A percentile compares a stretch with the other conserved stretches of the same genome.
Evolutionary conservation across 2,329 filamentous ascomycete genomes (phyloP).

Genomic region (Penicillium glabrum): DNA sequence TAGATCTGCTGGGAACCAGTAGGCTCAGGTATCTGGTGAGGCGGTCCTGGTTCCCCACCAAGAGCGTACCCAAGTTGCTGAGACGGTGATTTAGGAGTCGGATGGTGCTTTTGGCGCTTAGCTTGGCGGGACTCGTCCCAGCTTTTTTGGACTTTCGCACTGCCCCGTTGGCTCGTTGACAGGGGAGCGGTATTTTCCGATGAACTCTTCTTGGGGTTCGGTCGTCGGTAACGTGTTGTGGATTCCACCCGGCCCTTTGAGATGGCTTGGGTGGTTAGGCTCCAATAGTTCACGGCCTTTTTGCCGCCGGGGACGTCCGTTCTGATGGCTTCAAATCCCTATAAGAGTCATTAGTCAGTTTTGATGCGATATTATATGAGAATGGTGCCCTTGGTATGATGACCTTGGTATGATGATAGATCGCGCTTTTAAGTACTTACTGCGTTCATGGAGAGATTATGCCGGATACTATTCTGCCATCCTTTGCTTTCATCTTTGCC

Average conservation of each 20-base stretch:
- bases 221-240: constrained; percentile 75
- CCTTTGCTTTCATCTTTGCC: constrained; percentile 64
- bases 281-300: constrained; percentile 73
- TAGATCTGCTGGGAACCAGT: background rate
- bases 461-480: constrained; percentile 94
- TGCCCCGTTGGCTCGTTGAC: constrained; percentile 35
- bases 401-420: background rate
- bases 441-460: constrained; percentile 93
- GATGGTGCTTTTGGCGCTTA: background rate
- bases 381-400: background rate
- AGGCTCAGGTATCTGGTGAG: background rate
- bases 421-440: constrained; percentile 54
- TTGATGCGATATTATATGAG: background rate
- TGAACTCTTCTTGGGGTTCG: constrained; percentile 39
- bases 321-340: constrained; percentile 55
- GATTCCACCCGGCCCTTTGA: constrained; percentile 70
- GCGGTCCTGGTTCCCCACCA: too few species aligned
- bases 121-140: background rate
- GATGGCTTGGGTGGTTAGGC: constrained; percentile 69
- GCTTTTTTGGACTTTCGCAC: background rate
- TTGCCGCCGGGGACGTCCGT: constrained; percentile 48
- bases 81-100: too few species aligned
- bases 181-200: constrained; percentile 38
- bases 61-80: too few species aligned
- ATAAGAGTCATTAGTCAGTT: background rate